Evolutionary conservation across 352 stramenopile species (phyloP).

Genomic region (Phytophthora ramorum): DNA sequence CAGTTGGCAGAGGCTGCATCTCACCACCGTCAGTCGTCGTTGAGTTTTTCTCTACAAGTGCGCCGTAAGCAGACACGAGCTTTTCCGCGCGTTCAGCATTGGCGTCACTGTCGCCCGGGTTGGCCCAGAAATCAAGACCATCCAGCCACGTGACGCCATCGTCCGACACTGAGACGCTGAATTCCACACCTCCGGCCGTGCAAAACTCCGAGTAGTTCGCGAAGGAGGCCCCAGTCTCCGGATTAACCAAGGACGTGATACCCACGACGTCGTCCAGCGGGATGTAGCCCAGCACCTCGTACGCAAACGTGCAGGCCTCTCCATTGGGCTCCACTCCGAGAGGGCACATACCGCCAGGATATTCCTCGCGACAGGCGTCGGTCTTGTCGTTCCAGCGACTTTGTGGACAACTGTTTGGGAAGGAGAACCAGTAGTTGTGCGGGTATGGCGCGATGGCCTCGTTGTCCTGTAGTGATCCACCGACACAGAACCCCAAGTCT

Average conservation of each 20-base stretch:
- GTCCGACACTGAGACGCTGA: conserved; percentile 40
- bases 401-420: conserved; percentile 72
- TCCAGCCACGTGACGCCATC: conserved; percentile 38
- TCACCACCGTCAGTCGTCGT: conserved; percentile 44
- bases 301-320: conserved; percentile 67
- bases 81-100: conserved; percentile 55
- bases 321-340: conserved; percentile 62
- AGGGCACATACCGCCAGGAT: conserved; percentile 53
- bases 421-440: conserved; percentile 85
- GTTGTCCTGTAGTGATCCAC: conserved; percentile 45
- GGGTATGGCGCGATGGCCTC: conserved; percentile 74
- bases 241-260: conserved; percentile 68
- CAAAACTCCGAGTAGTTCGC: conserved; percentile 71
- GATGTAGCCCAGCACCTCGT: conserved; percentile 69
- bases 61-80: conserved; percentile 58
- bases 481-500: conserved; percentile 60
- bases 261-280: conserved; percentile 71
- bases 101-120: conserved; percentile 48
- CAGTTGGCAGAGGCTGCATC: conserved; percentile 56
- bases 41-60: conserved; percentile 34
- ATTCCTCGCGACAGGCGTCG: conserved; percentile 38
- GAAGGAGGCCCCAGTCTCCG: conserved; percentile 42
- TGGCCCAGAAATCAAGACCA: conserved; percentile 71
- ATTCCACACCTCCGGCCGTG: conserved; percentile 57
- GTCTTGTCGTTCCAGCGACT: conserved; percentile 55